Percentiles rank a stretch among this genome's conserved stretches.
Evolutionary conservation across 2,329 filamentous ascomycete genomes (phyloP).

Genomic region (Epicoccum nigrum): DNA sequence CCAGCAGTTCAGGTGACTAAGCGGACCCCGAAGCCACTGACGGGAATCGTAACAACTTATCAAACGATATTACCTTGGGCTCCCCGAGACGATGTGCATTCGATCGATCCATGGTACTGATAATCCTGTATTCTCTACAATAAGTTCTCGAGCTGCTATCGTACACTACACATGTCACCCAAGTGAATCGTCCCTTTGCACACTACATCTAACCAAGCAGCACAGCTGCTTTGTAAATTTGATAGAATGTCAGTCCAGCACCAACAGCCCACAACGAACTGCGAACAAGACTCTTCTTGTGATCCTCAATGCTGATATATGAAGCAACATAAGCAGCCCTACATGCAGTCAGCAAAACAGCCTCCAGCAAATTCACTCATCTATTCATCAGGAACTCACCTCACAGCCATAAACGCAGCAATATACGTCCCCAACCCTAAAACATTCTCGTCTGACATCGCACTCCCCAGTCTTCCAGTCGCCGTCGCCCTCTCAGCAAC

Average conservation of each 20-base stretch:
- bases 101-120: no score
- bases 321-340: slow-evolving; percentile 25
- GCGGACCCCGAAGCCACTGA: no score
- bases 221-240: slow-evolving; percentile 33
- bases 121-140: neutral
- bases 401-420: slow-evolving; percentile 24
- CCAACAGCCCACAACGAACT: slow-evolving; percentile 26
- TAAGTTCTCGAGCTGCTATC: no score
- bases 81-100: no score
- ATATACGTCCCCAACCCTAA: slow-evolving; percentile 32
- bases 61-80: no score
- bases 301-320: slow-evolving; percentile 30
- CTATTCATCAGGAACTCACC: slow-evolving; percentile 2
- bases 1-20: no score
- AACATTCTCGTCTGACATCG: slow-evolving; percentile 17
- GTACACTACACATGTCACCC: no score
- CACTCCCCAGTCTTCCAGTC: slow-evolving; percentile 17
- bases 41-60: no score
- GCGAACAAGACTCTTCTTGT: slow-evolving; percentile 27
- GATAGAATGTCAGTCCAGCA: slow-evolving; percentile 20
- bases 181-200: no score
- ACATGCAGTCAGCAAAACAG: neutral
- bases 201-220: slow-evolving; percentile 12
- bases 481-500: slow-evolving; percentile 31
- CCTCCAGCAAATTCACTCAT: neutral